These are phyloP conservation scores for Penicillium ucsense DNA, from an alignment of 495 filamentous ascomycete genomes.

Conservation along the genomic window DNA sequence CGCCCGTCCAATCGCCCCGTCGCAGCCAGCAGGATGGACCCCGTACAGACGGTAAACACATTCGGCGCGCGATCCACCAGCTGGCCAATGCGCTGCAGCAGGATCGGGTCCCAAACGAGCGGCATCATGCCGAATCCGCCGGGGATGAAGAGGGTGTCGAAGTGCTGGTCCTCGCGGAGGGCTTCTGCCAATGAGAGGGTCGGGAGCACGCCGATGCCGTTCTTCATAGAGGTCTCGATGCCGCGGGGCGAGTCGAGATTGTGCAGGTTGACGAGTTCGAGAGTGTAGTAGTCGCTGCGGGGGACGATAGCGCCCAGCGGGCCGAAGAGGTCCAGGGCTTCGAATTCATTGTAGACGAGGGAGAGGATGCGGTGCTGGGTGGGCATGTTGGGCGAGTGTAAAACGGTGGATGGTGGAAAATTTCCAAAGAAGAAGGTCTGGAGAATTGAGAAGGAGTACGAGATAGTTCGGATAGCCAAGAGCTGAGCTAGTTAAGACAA, in stretches of 20 bases:
- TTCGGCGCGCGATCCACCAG: background rate
- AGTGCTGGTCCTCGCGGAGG: background rate
- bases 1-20: background rate
- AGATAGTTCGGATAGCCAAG: no score
- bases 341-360: slow-evolving; percentile 1
- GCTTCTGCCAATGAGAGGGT: background rate
- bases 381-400: no score
- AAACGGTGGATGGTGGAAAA: no score
- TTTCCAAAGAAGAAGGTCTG: no score
- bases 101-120: background rate
- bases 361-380: background rate
- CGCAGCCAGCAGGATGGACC: background rate
- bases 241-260: background rate
- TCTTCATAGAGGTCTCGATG: background rate
- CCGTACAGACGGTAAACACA: background rate
- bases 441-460: no score
- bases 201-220: background rate
- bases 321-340: slow-evolving; percentile 1
- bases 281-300: slow-evolving; percentile 1
- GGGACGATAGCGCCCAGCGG: slow-evolving; percentile 1
- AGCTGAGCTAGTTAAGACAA: no score
- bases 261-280: background rate
- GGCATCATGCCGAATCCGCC: background rate
- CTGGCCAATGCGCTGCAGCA: background rate
- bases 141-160: background rate